Percentiles rank a stretch among this genome's conserved stretches.
Evolutionary conservation across 345 rosid genomes (phyloP).

Genomic region (Ailanthus altissimus): DNA sequence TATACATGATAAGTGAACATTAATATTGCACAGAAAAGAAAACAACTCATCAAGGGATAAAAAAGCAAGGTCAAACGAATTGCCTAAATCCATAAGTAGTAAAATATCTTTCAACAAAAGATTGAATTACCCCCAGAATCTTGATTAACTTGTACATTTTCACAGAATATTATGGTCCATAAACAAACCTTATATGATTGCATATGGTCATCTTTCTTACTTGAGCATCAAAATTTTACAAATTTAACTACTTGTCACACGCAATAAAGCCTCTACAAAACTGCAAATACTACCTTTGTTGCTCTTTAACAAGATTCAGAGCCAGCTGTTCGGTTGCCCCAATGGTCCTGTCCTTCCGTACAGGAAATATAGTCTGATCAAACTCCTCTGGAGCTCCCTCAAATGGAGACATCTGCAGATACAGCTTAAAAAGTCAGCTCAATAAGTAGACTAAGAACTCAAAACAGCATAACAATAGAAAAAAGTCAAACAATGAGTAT

Average conservation of each 20-base stretch:
- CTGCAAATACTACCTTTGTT: constrained; percentile 57
- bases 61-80: neutral
- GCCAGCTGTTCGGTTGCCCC: constrained; percentile 60
- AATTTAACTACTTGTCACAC: neutral
- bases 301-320: constrained; percentile 67
- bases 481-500: neutral
- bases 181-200: neutral
- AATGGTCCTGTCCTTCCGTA: constrained; percentile 56
- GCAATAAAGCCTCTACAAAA: neutral
- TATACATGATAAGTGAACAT: neutral
- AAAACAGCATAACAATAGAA: neutral
- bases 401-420: constrained; percentile 67
- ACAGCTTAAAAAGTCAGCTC: neutral
- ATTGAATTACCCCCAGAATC: neutral
- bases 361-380: constrained; percentile 78
- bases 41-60: neutral
- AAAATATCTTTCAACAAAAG: neutral
- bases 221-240: neutral
- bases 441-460: neutral
- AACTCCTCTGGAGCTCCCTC: constrained; percentile 92
- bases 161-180: neutral
- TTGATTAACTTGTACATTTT: neutral
- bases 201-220: neutral
- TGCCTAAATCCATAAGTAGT: neutral
- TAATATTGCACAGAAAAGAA: neutral